Evolutionary conservation across 1,139 yeast genomes (phyloP).

Genomic region (Scheffersomyces insectosa): DNA sequence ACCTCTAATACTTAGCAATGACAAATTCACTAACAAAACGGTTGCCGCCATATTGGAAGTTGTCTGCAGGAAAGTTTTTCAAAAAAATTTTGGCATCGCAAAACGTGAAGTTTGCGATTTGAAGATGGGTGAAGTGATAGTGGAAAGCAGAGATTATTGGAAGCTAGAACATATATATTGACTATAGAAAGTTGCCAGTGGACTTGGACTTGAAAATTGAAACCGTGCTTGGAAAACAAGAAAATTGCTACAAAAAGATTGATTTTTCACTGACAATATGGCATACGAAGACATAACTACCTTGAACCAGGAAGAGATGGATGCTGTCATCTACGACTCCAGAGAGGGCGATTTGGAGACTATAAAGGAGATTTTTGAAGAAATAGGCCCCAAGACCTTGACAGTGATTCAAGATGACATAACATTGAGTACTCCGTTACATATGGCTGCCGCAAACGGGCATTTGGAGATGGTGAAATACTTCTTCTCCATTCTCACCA

Average conservation of each 20-base stretch:
- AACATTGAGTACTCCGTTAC: constrained; percentile 75
- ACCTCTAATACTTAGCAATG: no score
- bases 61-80: not conserved
- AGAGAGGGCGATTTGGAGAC: constrained; percentile 84
- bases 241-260: not conserved
- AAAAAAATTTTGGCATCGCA: constrained; percentile 1
- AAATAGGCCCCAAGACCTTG: constrained; percentile 54
- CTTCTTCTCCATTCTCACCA: constrained; percentile 50
- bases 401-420: constrained; percentile 59
- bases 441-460: constrained; percentile 95
- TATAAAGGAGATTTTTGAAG: constrained; percentile 64
- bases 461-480: constrained; percentile 69
- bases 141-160: no score
- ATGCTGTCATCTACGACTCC: constrained; percentile 77
- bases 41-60: no score
- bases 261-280: not conserved
- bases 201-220: no score
- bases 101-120: no score
- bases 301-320: constrained; percentile 74
- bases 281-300: constrained; percentile 12
- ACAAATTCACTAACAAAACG: no score
- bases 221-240: not conserved
- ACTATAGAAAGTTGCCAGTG: no score
- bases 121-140: no score
- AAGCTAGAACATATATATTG: no score